Conservation (phyloP, 2,329 filamentous ascomycete species). For the Cladosporium sp. region DNA sequence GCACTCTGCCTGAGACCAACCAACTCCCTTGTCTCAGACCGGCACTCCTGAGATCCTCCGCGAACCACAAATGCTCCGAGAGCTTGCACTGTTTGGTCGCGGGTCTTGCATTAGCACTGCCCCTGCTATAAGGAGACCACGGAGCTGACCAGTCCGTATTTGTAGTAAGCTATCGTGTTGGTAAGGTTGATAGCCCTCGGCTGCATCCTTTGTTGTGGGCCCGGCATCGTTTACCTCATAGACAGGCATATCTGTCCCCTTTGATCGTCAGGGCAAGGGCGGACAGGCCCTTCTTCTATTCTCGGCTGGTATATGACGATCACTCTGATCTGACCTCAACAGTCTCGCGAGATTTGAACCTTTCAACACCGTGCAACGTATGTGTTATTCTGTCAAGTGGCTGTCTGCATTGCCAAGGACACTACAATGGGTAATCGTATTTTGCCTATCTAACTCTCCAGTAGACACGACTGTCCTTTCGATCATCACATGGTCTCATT, state of each 20-base stretch:
- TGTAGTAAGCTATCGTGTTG: not conserved
- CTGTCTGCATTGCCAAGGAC: too few relatives aligned
- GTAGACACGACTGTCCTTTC: too few relatives aligned
- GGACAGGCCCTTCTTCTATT: too few relatives aligned
- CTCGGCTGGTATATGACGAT: too few relatives aligned
- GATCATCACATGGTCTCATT: too few relatives aligned
- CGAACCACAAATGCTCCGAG: not conserved
- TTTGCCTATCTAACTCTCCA: too few relatives aligned
- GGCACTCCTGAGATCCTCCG: not conserved
- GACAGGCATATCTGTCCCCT: not conserved
- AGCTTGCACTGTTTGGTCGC: not conserved
- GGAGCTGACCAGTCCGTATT: conserved; percentile 2
- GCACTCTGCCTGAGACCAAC: not conserved
- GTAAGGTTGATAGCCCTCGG: not conserved
- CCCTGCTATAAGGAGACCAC: conserved; percentile 8
- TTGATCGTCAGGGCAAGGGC: not conserved
- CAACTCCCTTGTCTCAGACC: not conserved
- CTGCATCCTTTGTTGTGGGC: not conserved
- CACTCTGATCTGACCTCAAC: too few relatives aligned
- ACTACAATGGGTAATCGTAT: too few relatives aligned
- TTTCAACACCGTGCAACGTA: too few relatives aligned
- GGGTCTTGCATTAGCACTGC: not conserved
- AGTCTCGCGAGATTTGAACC: too few relatives aligned
- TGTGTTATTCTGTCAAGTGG: too few relatives aligned
- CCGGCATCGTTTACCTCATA: not conserved